phyloP scores from a whole-genome alignment of 345 rosid species.

The Boechera stricta region DNA sequence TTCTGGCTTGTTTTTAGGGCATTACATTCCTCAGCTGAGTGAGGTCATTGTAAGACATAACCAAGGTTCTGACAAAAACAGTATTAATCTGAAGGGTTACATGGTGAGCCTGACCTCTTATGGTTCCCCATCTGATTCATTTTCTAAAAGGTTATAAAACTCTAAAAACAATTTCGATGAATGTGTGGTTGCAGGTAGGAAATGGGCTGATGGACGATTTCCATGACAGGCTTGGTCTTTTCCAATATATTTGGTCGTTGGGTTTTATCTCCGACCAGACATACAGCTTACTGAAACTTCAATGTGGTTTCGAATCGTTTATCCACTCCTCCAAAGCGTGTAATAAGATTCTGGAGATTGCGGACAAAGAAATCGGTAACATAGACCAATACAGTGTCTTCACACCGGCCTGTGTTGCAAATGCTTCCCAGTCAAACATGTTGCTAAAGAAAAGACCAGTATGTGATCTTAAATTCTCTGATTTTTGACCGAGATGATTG shows the following conservation, averaged over 20 bases:
- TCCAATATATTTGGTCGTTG: slow-evolving; percentile 82
- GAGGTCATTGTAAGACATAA: slow-evolving; percentile 72
- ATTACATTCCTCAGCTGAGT: slow-evolving; percentile 95
- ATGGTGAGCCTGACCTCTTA: slow-evolving; percentile 59
- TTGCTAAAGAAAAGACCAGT: slow-evolving; percentile 68
- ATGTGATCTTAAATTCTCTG: slow-evolving; percentile 38
- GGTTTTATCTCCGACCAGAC: slow-evolving; percentile 93
- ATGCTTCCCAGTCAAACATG: slow-evolving; percentile 56
- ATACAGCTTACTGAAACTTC: slow-evolving; percentile 61
- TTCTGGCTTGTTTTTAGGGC: slow-evolving; percentile 58
- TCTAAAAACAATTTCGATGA: slow-evolving; percentile 10
- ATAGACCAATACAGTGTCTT: slow-evolving; percentile 91
- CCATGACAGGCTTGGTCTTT: slow-evolving; percentile 79
- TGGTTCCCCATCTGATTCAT: neutral
- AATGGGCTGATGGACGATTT: slow-evolving; percentile 90
- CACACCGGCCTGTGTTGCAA: slow-evolving; percentile 73
- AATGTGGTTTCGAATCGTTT: slow-evolving; percentile 76
- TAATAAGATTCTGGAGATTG: slow-evolving; percentile 55
- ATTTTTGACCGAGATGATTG: neutral
- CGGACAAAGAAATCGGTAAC: slow-evolving; percentile 70
- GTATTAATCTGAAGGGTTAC: slow-evolving; percentile 84
- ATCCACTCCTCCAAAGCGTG: slow-evolving; percentile 71
- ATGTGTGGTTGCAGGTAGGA: slow-evolving; percentile 72
- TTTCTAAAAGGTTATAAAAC: neutral
- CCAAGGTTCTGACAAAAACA: slow-evolving; percentile 46